A percentile compares a stretch with the other conserved stretches of the same genome.
Evolutionary conservation across 208 protist species (phyloP).

Genomic region (Trypanosoma mega): DNA sequence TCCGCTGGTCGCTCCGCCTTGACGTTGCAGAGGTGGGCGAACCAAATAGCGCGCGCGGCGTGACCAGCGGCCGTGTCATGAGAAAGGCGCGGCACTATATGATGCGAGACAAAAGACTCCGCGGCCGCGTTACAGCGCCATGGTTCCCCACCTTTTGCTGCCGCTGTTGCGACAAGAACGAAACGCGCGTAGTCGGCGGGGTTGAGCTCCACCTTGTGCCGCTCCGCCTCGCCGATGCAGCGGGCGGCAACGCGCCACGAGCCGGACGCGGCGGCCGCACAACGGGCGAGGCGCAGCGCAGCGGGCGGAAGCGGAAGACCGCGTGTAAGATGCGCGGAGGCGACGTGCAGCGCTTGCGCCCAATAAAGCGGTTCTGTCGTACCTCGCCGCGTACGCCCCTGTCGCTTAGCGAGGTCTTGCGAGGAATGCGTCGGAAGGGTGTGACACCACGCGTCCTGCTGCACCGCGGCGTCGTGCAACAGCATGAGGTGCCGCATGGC

Average conservation of each 20-base stretch:
- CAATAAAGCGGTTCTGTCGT: slow-evolving; percentile 15
- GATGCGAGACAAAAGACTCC: slow-evolving; percentile 38
- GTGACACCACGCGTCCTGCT: not conserved
- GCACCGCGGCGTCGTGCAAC: slow-evolving; percentile 24
- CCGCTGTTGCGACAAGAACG: slow-evolving; percentile 27
- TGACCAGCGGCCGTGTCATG: slow-evolving; percentile 20
- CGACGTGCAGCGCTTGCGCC: slow-evolving; percentile 27
- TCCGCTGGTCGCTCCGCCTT: slow-evolving; percentile 45
- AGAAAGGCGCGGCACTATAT: slow-evolving; percentile 35
- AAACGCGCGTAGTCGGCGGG: slow-evolving; percentile 35
- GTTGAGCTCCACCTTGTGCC: not conserved
- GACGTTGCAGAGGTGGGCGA: slow-evolving; percentile 48
- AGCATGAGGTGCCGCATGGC: slow-evolving; percentile 29
- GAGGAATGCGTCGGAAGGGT: no score
- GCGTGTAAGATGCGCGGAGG: not conserved
- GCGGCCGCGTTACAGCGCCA: slow-evolving; percentile 31
- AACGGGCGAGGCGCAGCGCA: slow-evolving; percentile 15
- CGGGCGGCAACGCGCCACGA: slow-evolving; percentile 31
- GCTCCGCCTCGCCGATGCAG: slow-evolving; percentile 19
- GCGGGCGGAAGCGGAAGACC: slow-evolving; percentile 3
- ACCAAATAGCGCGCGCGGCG: slow-evolving; percentile 41
- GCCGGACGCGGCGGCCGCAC: slow-evolving; percentile 20
- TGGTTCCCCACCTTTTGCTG: slow-evolving; percentile 20
- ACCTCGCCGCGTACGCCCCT: not conserved
- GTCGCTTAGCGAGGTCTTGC: not conserved